Evolutionary conservation across 225 moss, liverwort and hornwort genomes (phyloP).

Genomic region (Pleurozium schreberi): DNA sequence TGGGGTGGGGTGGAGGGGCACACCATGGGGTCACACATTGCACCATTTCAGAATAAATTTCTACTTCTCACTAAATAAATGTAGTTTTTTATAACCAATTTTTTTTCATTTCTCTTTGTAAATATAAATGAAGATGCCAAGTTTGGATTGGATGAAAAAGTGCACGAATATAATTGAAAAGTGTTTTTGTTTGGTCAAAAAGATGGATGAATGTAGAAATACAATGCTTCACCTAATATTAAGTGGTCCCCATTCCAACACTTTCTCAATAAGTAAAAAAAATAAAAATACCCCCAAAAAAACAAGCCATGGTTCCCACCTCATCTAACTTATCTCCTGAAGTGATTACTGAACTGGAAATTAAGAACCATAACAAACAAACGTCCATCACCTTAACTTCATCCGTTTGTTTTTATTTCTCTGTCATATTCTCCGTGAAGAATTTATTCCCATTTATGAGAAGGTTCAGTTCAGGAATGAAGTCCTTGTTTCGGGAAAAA

Average conservation of each 20-base stretch:
- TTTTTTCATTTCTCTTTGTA: not conserved
- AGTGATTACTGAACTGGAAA: not conserved
- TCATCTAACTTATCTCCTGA: not conserved
- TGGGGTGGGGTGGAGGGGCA: too few species aligned
- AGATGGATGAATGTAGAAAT: not conserved
- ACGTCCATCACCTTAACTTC: not conserved
- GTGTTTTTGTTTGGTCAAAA: not conserved
- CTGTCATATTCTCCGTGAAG: not conserved
- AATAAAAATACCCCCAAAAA: too few species aligned
- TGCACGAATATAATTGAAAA: rapidly evolving
- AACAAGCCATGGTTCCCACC: not conserved
- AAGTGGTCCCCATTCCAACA: too few species aligned
- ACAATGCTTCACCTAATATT: not conserved
- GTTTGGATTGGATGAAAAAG: not conserved
- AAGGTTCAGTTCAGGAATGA: not conserved
- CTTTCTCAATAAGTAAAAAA: not conserved
- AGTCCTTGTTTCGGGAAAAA: rapidly evolving
- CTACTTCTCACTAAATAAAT: not conserved
- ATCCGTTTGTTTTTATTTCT: not conserved
- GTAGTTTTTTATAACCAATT: rapidly evolving
- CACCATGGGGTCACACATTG: too few species aligned
- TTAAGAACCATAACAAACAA: not conserved
- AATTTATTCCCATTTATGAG: not conserved
- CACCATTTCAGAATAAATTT: not conserved
- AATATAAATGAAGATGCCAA: not conserved